phyloP scores from a whole-genome alignment of 73 alveolate genomes.

The Symbiodinium pilosum region DNA sequence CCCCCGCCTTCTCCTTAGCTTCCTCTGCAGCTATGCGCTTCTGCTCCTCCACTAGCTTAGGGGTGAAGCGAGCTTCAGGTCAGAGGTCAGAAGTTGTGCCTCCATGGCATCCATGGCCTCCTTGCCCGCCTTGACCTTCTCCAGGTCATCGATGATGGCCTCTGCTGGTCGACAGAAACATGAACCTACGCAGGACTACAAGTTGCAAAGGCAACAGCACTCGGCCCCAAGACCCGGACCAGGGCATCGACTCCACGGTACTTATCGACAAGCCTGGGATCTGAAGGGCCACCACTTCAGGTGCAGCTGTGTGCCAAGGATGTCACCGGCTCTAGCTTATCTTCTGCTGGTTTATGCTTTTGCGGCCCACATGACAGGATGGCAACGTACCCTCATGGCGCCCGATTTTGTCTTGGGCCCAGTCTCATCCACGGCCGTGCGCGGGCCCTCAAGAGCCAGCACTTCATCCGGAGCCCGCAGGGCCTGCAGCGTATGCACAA shows the following conservation, averaged over 20 bases:
- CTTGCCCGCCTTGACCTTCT: conserved; percentile 39
- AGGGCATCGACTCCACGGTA: not conserved
- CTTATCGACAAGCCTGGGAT: conserved; percentile 1
- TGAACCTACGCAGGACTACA: not conserved
- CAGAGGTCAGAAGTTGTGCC: too few relatives aligned
- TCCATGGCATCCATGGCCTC: conserved; percentile 50
- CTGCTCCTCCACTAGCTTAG: conserved; percentile 35
- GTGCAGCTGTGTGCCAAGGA: too few relatives aligned
- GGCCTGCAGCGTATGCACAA: not conserved
- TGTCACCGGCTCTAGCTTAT: too few relatives aligned
- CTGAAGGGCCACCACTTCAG: not conserved
- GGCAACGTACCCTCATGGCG: too few relatives aligned
- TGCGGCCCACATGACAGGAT: too few relatives aligned
- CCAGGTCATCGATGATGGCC: conserved; percentile 88
- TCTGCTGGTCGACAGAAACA: not conserved
- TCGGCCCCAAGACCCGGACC: not conserved
- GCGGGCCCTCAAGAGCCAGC: not conserved
- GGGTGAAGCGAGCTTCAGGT: too few relatives aligned
- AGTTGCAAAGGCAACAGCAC: not conserved
- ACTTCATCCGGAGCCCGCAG: not conserved
- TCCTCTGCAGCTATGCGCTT: conserved; percentile 61
- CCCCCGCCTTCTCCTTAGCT: conserved; percentile 56
- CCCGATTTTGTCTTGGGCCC: too few relatives aligned
- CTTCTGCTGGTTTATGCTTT: too few relatives aligned
- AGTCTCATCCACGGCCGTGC: conserved; percentile 6